Evolutionary conservation across 345 rosid genomes (phyloP).

Genomic region (Acer campestre): DNA sequence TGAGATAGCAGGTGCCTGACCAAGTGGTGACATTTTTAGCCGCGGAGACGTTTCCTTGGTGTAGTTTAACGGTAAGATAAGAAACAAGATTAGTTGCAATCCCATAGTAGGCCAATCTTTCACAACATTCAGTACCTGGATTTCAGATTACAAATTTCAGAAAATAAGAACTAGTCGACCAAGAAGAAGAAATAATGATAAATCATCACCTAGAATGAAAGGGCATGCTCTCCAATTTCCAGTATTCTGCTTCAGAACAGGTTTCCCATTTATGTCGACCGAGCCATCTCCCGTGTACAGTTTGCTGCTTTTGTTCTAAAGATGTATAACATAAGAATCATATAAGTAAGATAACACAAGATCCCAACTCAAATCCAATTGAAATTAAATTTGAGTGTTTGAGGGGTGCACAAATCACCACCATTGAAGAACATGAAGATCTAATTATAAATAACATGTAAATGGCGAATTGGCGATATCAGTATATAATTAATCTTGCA

Average conservation of each 20-base stretch:
- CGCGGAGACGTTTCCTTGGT: conserved; percentile 89
- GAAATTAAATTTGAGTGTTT: no score
- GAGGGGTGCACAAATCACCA: no score
- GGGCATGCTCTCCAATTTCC: conserved; percentile 99
- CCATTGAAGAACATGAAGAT: no score
- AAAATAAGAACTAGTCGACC: conserved; percentile 1
- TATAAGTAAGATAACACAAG: no score
- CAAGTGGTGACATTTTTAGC: conserved; percentile 89
- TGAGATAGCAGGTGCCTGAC: conserved; percentile 89
- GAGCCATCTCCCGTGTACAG: conserved; percentile 92
- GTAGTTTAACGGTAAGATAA: conserved; percentile 75
- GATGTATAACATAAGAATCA: no score
- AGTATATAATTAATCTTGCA: no score
- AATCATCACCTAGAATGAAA: conserved; percentile 78
- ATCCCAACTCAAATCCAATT: no score
- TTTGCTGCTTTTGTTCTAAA: conserved; percentile 26
- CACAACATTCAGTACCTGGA: conserved; percentile 91
- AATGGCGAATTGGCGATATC: no score
- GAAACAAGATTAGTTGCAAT: conserved; percentile 86
- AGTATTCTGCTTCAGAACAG: conserved; percentile 74
- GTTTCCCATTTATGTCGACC: conserved; percentile 70
- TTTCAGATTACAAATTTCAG: conserved; percentile 16
- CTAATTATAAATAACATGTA: no score
- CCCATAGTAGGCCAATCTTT: conserved; percentile 92
- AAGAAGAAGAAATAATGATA: not conserved